A percentile compares a stretch with the other conserved stretches of the same genome.
phyloP scores from a whole-genome alignment of 2,329 filamentous ascomycete genomes.

The Teratosphaeria viscida region DNA sequence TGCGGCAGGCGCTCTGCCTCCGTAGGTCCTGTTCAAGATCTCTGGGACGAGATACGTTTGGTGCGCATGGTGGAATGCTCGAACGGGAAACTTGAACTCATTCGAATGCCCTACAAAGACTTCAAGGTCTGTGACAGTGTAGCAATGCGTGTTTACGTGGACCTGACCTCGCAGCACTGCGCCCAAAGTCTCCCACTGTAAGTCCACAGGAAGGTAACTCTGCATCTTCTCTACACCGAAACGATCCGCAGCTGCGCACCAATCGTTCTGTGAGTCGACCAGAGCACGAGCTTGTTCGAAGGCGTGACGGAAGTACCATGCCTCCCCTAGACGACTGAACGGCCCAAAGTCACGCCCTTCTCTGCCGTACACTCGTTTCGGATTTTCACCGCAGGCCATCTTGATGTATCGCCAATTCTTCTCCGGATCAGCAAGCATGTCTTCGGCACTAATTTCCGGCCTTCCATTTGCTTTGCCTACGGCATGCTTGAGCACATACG shows the following conservation, averaged over 20 bases:
- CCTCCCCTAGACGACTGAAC: constrained; percentile 55
- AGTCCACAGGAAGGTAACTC: constrained; percentile 50
- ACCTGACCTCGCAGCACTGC: constrained; percentile 58
- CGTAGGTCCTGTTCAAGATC: constrained; percentile 34
- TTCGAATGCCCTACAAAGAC: constrained; percentile 60
- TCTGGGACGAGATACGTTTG: constrained; percentile 58
- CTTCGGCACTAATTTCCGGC: constrained; percentile 50
- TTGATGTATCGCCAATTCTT: constrained; percentile 61
- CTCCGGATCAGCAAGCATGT: constrained; percentile 57
- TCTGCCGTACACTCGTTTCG: constrained; percentile 41
- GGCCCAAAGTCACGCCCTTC: constrained; percentile 43
- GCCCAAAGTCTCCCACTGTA: constrained; percentile 53
- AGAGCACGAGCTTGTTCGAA: constrained; percentile 52
- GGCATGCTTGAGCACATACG: constrained; percentile 58
- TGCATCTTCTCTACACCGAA: constrained; percentile 42
- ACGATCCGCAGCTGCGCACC: constrained; percentile 49
- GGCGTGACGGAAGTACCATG: constrained; percentile 57
- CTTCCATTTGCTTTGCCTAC: constrained; percentile 51
- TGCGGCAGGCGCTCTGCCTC: constrained; percentile 35
- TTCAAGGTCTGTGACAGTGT: constrained; percentile 57
- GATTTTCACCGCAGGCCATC: constrained; percentile 49
- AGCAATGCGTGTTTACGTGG: constrained; percentile 61
- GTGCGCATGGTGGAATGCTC: constrained; percentile 61
- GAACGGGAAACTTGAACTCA: constrained; percentile 57
- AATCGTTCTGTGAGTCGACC: constrained; percentile 54